A percentile compares a stretch with the other conserved stretches of the same genome.
These are phyloP conservation scores for Fusarium sp. DNA, from an alignment of 2,329 filamentous ascomycete genomes.

Conservation along the genomic window DNA sequence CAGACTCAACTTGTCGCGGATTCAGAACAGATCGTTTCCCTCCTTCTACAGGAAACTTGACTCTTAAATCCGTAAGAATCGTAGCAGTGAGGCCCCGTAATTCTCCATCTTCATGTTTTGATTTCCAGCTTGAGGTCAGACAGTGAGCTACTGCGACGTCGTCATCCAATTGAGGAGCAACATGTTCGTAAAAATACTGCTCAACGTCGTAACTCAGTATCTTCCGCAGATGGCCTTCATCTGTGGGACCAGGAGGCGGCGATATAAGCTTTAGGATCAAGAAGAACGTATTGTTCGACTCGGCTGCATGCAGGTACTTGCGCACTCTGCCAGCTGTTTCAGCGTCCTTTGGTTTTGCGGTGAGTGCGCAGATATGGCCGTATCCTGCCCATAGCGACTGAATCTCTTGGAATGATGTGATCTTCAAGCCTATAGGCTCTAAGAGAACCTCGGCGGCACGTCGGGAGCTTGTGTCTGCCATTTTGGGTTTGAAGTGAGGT, in stretches of 20 bases:
- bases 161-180: conserved; percentile 61
- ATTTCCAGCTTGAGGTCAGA: conserved; percentile 55
- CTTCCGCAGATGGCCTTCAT: conserved; percentile 73
- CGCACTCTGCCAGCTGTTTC: conserved; percentile 25
- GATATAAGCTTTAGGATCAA: conserved; percentile 70
- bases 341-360: conserved; percentile 50
- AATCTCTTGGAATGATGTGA: conserved; percentile 52
- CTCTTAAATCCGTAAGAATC: conserved; percentile 66
- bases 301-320: not conserved
- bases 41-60: conserved; percentile 64
- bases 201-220: conserved; percentile 75
- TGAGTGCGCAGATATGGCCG: conserved; percentile 66
- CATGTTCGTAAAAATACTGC: conserved; percentile 69
- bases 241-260: conserved; percentile 51
- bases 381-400: conserved; percentile 64
- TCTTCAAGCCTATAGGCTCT: conserved; percentile 52
- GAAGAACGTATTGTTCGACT: conserved; percentile 42
- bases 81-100: conserved; percentile 60
- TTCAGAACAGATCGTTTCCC: conserved; percentile 62
- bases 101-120: conserved; percentile 41
- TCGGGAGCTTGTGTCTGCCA: conserved; percentile 15
- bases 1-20: conserved; percentile 59
- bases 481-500: not conserved
- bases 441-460: conserved; percentile 54
- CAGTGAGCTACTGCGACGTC: conserved; percentile 62